Conservation (phyloP, 495 filamentous ascomycete species). For the Aspergillus ostianus region DNA sequence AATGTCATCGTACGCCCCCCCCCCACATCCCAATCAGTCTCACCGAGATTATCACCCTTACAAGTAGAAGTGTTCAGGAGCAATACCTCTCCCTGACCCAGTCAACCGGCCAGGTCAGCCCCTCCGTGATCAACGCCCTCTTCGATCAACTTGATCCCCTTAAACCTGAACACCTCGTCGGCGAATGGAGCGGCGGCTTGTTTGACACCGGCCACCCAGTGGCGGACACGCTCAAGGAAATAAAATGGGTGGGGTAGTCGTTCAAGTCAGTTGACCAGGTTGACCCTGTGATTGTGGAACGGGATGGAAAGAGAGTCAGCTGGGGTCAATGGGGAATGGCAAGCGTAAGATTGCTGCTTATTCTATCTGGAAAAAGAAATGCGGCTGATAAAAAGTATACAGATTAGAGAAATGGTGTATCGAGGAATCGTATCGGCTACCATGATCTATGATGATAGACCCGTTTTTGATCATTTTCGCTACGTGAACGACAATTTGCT, state of each 20-base stretch:
- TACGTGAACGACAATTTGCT: constrained; percentile 23
- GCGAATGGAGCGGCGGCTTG: constrained; percentile 27
- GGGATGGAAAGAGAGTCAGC: constrained; percentile 18
- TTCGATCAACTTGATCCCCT: constrained; percentile 18
- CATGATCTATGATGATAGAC: constrained; percentile 30
- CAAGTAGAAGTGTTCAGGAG: no score
- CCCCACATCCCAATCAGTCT: no score
- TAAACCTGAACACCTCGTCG: constrained; percentile 21
- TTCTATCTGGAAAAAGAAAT: no score
- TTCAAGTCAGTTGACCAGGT: constrained; percentile 21
- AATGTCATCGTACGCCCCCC: no score
- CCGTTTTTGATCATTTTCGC: constrained; percentile 32
- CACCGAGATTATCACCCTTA: no score
- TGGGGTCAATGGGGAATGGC: constrained; percentile 24
- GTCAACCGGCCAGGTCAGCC: no score
- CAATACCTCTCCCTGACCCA: no score
- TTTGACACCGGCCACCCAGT: constrained; percentile 25
- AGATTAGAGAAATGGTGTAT: no score
- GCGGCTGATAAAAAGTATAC: no score
- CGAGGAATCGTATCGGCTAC: constrained; percentile 26
- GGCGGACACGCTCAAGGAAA: constrained; percentile 15
- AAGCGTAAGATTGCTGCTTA: constrained; percentile 10
- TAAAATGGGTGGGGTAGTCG: constrained; percentile 25
- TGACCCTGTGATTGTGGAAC: constrained; percentile 23
- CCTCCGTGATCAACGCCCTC: no score